Evolutionary conservation across 2,329 filamentous ascomycete species (phyloP), one percentile per base, ranked within the genome.

Genomic region (Sporothrix variecibatus): DNA sequence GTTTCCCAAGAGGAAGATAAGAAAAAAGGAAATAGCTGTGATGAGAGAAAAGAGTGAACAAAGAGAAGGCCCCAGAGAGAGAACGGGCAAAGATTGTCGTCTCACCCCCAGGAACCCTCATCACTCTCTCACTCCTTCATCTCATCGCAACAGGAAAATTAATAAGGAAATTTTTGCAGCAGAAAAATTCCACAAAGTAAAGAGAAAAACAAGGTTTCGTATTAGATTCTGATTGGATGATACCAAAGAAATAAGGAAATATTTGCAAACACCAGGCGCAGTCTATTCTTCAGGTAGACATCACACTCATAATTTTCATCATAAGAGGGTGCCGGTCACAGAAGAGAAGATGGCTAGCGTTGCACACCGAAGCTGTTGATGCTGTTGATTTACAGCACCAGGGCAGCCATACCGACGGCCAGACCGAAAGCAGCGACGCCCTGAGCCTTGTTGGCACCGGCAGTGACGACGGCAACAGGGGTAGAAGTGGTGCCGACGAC

Each of bases 321-420:
- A 20, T 3, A 26, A 51, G 64, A 68, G 43, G 9, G n/a, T 26
- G 20, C 8, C 20, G 15, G 20, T 6, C 2, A 43, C 2, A 38
- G 5, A 53, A 12, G 5, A 53, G 7, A 38, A 56, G 11, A 68
- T 8, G 12, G 28, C 53, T 64, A 20, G 17, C 26, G 26, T 26
- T 51, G 40, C 26, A 23, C 43, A 38, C 43, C 43, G 31, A 40
- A 12, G 31, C 49, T 53, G 43, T 20, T 43, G 71, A 8, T 67
- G 43, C 46, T 43, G 60, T 40, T 69, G n/a, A 64, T 71, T 76
- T 77, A 77, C 76, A 77, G 74, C 12, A 74, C 72, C 28, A 77
- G 72, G 11, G 71, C 76, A 12, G 72, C 75, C 31, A 76, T 64
- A 53, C 76, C 76, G 60, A 67, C 76, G 3, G 71, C 76, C 68